Percentiles rank a stretch among this genome's conserved stretches.
Conservation (phyloP, 2,329 filamentous ascomycete species). For the Aspergillus spinulosporus region DNA sequence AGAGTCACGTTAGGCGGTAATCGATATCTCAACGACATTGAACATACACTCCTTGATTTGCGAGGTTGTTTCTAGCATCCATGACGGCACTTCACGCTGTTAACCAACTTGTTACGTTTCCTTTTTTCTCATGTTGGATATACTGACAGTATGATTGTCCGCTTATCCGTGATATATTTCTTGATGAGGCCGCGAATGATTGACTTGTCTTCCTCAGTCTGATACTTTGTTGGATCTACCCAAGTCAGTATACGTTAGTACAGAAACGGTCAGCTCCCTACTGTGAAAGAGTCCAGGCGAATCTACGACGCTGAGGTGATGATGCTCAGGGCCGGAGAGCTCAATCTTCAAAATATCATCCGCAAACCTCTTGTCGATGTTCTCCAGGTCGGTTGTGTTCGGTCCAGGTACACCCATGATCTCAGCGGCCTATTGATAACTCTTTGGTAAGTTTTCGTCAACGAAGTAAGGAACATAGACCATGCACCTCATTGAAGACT, state of each 20-base stretch:
- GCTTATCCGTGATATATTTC: constrained; percentile 54
- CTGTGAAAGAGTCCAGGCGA: constrained; percentile 46
- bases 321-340: constrained; percentile 42
- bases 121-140: background rate
- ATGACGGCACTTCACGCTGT: constrained; percentile 16
- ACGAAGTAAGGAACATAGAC: background rate
- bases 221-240: constrained; percentile 49
- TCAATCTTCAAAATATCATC: constrained; percentile 47
- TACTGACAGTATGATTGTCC: constrained; percentile 58
- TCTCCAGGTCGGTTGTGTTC: constrained; percentile 12
- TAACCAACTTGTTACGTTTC: background rate
- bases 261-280: background rate
- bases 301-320: constrained; percentile 47
- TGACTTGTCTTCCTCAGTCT: constrained; percentile 55
- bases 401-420: constrained; percentile 30
- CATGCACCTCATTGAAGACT: constrained; percentile 27
- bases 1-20: background rate
- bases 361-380: constrained; percentile 36
- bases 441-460: background rate
- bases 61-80: constrained; percentile 49
- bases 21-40: no score
- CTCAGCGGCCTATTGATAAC: constrained; percentile 24
- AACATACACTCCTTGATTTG: constrained; percentile 56
- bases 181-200: constrained; percentile 52
- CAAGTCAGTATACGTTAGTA: constrained; percentile 2